These are phyloP conservation scores for Coriolopsis trogii DNA, from an alignment of 1,284 basidiomycete species.

Conservation along the genomic window DNA sequence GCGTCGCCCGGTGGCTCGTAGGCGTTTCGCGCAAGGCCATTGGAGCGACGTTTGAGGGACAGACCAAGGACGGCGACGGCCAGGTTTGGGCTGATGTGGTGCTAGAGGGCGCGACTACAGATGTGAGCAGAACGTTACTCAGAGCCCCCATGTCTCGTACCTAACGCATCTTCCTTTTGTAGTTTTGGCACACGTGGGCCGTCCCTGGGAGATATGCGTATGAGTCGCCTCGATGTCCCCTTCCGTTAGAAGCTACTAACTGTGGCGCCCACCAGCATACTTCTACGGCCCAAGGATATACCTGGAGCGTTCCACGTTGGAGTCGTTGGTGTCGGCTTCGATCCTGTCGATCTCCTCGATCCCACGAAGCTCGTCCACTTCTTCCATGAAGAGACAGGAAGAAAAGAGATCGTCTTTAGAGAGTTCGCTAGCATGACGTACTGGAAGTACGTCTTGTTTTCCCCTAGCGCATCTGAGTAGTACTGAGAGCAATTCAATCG, in stretches of 20 bases:
- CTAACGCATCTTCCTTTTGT: not conserved
- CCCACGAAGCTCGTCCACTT: constrained; percentile 9
- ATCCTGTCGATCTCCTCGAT: constrained; percentile 12
- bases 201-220: constrained; percentile 23
- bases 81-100: constrained; percentile 36
- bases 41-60: constrained; percentile 35
- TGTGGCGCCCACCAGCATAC: not conserved
- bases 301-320: constrained; percentile 7
- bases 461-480: not conserved
- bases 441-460: constrained; percentile 13
- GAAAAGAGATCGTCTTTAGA: constrained; percentile 7
- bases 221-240: not conserved
- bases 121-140: constrained; percentile 17
- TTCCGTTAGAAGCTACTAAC: not conserved
- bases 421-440: constrained; percentile 2
- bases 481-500: not conserved
- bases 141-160: not conserved
- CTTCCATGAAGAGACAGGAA: constrained; percentile 5
- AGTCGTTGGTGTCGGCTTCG: constrained; percentile 7
- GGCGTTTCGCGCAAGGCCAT: constrained; percentile 34
- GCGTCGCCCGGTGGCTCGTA: constrained; percentile 8
- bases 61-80: constrained; percentile 33
- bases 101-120: constrained; percentile 28
- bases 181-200: constrained; percentile 37
- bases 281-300: not conserved